Evolutionary conservation across 768 basidiomycete species (phyloP), one percentile per base, ranked within the genome.

Genomic region (Trametes elegans): DNA sequence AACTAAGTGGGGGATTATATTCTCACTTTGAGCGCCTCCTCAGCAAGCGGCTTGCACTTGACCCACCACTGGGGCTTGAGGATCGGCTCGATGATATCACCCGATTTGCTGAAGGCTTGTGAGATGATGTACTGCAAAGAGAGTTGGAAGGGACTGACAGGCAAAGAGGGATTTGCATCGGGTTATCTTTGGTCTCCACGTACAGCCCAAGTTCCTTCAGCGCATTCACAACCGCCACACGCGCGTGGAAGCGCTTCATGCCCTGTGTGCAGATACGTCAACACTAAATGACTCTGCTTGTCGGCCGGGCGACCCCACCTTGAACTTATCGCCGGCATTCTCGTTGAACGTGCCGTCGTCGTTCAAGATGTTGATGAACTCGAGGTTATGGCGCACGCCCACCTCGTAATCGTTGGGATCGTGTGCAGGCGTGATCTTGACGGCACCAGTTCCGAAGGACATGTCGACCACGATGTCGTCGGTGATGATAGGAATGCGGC

Each of bases 51-150:
- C 70, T 91, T 84, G 74, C 94, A 96, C 70, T 87, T 84, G 31
- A 99, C 88, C 95, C 96, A 99, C 97, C 97, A 99, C 68, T 99
- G 97, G 0, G 97, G 97, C 71, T 97, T 98, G 64, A 98, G 75
- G 19, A 98, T 75, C 2, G 91, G 88, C 71, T 99, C 97, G 61
- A 98, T 97, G 49, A 99, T 71, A 68, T 99, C 97, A 1, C 96
- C 96, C 3, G 93, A 97, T 80, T 97, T 96, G 62, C 90, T 96
- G 85, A 16, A 14, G 3, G 41, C 21, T 7, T 21, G 40, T 24
- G 21, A 42, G 40, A 13, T 5, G 21, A 42, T 14, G n/a, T 39
- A n/a, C 18, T 14, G 7, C 38, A 21, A 40, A 5, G 21, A 5
- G 19, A 4, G 19, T 21, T 24, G 2, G 9, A 10, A 23, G 11